Evolutionary conservation across 495 filamentous ascomycete genomes (phyloP), one percentile per base, ranked within the genome.

Genomic region (Choiromyces venosus): DNA sequence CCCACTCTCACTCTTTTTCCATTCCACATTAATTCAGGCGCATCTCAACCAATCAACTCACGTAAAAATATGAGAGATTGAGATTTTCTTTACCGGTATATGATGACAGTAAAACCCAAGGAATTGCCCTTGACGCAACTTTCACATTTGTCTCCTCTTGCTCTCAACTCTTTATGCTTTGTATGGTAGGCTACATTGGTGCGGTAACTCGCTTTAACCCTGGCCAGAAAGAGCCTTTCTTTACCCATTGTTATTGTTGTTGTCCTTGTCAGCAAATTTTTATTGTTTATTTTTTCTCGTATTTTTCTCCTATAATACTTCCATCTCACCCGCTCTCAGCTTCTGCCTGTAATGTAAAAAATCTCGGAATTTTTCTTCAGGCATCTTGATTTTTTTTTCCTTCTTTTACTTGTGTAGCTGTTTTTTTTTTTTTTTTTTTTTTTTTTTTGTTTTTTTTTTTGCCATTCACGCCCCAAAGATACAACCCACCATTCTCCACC

Each of bases 401-500:
- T 68, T 68, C n/a, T 70, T 67, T 66, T 44, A n/a, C 38, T 65
- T 33, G 37, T 38, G n/a, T n/a, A 29, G n/a, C 37, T 2, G 6
- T 40, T 39, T 65, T 39, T 25, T 40, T 36, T 40, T 56, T 67
- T 40, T 21, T 69, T 66, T 36, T 42, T 29, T 37, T 56, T 29
- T 64, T 40, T 35, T 36, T 29, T 39, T 19, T 36, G 16, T 37
- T 37, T 35, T 65, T 67, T 25, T 44, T 3, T 35, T 29, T 64
- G 18, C 42, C 21, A 68, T 39, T 25, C 38, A 37, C 21, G 16
- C 52, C 52, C 25, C 10, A 33, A 12, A 6, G 52, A 61, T 33
- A 61, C 52, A 29, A 29, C 52, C 10, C 52, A 12, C 52, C 67
- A 69, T 71, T 71, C 56, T 37, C 52, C 40, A 25, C 44, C 67